A percentile compares a stretch with the other conserved stretches of the same genome.
Evolutionary conservation across 306 rosid genomes (phyloP).

Genomic region (Sicyos edulis): DNA sequence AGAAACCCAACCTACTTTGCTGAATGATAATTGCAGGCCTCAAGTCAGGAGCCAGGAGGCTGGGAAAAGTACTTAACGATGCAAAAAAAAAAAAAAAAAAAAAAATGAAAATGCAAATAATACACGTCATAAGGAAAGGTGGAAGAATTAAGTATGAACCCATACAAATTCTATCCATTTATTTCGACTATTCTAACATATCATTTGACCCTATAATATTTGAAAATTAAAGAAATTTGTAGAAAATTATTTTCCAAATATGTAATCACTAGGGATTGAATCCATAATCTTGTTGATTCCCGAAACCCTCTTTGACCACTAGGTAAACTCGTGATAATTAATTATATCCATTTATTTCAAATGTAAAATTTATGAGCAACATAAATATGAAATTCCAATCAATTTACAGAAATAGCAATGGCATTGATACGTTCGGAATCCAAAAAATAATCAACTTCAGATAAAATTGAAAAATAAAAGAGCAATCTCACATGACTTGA

Average conservation of each 20-base stretch:
- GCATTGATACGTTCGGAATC: background rate
- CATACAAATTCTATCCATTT: background rate
- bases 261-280: no score
- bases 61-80: background rate
- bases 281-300: no score
- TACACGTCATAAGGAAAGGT: background rate
- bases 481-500: background rate
- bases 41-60: background rate
- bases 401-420: background rate
- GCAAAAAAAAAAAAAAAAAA: no score
- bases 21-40: background rate
- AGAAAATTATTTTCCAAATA: no score
- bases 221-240: no score
- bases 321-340: no score
- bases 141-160: background rate
- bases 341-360: background rate
- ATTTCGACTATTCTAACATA: background rate
- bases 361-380: background rate
- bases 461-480: background rate
- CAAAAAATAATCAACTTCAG: background rate
- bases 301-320: no score
- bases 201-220: no score
- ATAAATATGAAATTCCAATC: background rate
- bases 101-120: background rate
- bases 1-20: background rate